phyloP scores from a whole-genome alignment of 768 basidiomycete species.

The Coprinopsis strossmayeri region DNA sequence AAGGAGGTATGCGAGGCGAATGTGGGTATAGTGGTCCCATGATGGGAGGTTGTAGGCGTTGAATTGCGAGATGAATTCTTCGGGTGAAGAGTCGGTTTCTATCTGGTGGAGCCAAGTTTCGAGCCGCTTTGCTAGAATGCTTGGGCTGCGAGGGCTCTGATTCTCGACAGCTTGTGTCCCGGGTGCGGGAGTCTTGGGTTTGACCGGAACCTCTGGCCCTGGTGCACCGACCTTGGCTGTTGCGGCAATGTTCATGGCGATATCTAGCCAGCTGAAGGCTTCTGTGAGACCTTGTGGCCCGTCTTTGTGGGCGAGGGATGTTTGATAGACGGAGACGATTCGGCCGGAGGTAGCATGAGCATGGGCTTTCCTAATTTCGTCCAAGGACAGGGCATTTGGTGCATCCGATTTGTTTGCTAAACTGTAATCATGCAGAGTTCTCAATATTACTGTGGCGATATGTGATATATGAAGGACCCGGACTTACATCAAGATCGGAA shows the following conservation, averaged over 20 bases:
- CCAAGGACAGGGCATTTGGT: constrained; percentile 41
- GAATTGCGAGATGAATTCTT: constrained; percentile 31
- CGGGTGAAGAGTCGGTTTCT: constrained; percentile 21
- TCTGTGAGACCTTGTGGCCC: constrained; percentile 26
- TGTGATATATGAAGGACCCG: background rate
- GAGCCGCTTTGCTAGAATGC: constrained; percentile 26
- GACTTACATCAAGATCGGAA: constrained; percentile 29
- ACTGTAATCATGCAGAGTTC: constrained; percentile 15
- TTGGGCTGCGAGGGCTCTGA: constrained; percentile 12
- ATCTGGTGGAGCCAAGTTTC: constrained; percentile 29
- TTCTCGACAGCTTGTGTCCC: background rate
- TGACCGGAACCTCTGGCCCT: background rate
- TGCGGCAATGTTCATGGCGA: constrained; percentile 22
- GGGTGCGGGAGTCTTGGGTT: background rate
- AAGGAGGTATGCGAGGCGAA: constrained; percentile 36
- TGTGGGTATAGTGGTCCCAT: constrained; percentile 46
- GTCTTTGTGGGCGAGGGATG: constrained; percentile 13
- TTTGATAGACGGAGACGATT: constrained; percentile 23
- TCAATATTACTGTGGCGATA: background rate
- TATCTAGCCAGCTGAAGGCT: constrained; percentile 34
- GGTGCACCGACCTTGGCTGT: constrained; percentile 6
- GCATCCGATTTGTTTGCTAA: constrained; percentile 61
- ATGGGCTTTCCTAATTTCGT: constrained; percentile 35
- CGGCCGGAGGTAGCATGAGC: constrained; percentile 23
- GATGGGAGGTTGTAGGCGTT: constrained; percentile 24